Evolutionary conservation across 257 asterid species (phyloP).

Genomic region (Orobanche coerulescens): DNA sequence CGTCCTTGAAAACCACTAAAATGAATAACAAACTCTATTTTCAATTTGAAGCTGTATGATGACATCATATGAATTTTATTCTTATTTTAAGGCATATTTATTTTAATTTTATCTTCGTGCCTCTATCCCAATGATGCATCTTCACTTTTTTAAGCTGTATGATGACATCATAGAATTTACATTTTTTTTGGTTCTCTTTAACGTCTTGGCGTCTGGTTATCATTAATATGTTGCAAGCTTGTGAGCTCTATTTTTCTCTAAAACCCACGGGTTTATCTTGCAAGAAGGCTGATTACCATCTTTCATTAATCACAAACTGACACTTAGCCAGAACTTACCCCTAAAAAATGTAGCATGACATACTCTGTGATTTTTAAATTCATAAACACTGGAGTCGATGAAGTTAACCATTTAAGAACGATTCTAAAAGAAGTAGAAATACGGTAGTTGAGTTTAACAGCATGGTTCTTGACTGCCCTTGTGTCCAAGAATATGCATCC

Average conservation of each 20-base stretch:
- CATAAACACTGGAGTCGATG: background rate
- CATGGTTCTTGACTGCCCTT: slow-evolving; percentile 10
- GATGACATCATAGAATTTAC: background rate
- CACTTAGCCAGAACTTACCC: background rate
- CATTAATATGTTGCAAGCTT: background rate
- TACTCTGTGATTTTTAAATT: background rate
- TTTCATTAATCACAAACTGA: background rate
- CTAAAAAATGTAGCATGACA: background rate
- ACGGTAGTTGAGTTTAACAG: background rate
- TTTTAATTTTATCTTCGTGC: background rate
- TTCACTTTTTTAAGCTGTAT: too few species aligned
- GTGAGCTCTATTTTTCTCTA: background rate
- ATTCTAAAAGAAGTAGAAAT: slow-evolving; percentile 4
- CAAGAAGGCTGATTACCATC: background rate
- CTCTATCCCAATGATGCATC: background rate
- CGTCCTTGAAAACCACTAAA: slow-evolving; percentile 2
- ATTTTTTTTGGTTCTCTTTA: background rate
- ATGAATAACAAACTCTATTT: background rate
- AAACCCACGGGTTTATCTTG: background rate
- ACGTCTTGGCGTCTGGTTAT: background rate
- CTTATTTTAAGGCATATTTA: background rate
- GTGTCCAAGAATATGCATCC: slow-evolving; percentile 11
- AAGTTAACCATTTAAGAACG: background rate
- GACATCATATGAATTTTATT: background rate
- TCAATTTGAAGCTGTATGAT: slow-evolving; percentile 2